These are phyloP conservation scores for Coniochaeta sp. DNA, from an alignment of 2,329 filamentous ascomycete species.

Conservation along the genomic window DNA sequence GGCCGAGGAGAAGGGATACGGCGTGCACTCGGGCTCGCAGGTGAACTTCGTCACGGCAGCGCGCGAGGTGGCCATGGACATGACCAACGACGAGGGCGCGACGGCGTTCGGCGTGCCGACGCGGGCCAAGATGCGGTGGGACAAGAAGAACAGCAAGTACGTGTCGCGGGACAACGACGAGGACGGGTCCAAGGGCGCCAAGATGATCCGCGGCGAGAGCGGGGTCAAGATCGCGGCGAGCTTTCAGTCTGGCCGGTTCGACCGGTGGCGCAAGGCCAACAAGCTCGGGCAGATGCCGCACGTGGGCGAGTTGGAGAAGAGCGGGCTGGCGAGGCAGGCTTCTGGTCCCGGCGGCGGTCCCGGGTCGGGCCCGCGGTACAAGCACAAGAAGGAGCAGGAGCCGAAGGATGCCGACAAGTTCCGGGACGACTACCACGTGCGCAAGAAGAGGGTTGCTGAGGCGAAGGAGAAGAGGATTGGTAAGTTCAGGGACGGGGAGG, in stretches of 20 bases:
- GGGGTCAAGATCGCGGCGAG: conserved; percentile 93
- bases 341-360: conserved; percentile 15
- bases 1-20: conserved; percentile 87
- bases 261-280: conserved; percentile 84
- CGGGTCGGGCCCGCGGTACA: conserved; percentile 52
- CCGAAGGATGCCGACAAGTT: conserved; percentile 92
- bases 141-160: conserved; percentile 95
- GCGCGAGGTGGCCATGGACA: conserved; percentile 83
- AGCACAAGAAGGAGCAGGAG: conserved; percentile 79
- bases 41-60: conserved; percentile 82
- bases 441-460: conserved; percentile 83
- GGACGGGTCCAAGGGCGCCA: conserved; percentile 68
- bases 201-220: conserved; percentile 79
- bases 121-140: conserved; percentile 80
- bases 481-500: conserved; percentile 63
- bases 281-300: conserved; percentile 70
- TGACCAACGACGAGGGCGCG: conserved; percentile 77
- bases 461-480: conserved; percentile 79
- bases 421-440: conserved; percentile 80
- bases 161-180: conserved; percentile 88
- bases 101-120: conserved; percentile 73
- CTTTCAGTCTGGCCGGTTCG: conserved; percentile 90
- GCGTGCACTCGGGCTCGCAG: conserved; percentile 75
- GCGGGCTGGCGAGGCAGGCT: conserved; percentile 20
- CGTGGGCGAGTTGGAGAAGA: conserved; percentile 72